phyloP scores from a whole-genome alignment of 139 green algal species.

The Micractinium conductrix region DNA sequence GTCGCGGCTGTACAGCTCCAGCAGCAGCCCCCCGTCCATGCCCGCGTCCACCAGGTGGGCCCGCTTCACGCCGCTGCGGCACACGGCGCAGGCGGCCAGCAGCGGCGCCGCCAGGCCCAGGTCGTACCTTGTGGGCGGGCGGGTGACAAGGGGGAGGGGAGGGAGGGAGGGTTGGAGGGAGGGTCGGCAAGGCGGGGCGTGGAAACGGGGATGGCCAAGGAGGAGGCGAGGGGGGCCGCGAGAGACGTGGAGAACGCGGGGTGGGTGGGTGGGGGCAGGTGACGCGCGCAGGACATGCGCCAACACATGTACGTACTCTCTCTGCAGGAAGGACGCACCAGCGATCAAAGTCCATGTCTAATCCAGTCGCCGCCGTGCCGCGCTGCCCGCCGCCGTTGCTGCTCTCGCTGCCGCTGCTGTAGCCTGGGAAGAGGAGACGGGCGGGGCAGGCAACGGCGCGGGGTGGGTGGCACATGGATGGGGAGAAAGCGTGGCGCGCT shows the following conservation, averaged over 20 bases:
- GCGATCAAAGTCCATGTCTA: conserved; percentile 26
- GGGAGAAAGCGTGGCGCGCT: no score
- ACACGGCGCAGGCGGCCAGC: conserved; percentile 53
- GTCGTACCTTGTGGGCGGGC: conserved; percentile 26
- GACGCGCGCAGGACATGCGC: no score
- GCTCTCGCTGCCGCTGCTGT: conserved; percentile 14
- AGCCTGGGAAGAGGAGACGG: background rate
- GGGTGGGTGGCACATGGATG: no score
- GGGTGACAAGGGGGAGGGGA: no score
- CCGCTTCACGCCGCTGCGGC: conserved; percentile 73
- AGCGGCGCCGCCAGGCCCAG: conserved; percentile 45
- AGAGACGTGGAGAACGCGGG: no score
- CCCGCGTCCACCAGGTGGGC: conserved; percentile 82
- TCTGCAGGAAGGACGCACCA: background rate
- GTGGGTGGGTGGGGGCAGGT: no score
- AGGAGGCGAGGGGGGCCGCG: no score
- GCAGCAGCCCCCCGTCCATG: conserved; percentile 75
- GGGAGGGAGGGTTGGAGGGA: background rate
- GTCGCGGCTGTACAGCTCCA: conserved; percentile 96
- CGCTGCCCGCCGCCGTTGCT: background rate
- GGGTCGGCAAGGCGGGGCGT: background rate
- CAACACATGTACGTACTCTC: background rate
- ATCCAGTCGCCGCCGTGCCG: no score
- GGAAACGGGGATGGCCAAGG: no score
- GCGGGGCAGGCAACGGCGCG: no score